These are phyloP conservation scores for Apiospora arundinis DNA, from an alignment of 2,329 filamentous ascomycete species.

Conservation along the genomic window DNA sequence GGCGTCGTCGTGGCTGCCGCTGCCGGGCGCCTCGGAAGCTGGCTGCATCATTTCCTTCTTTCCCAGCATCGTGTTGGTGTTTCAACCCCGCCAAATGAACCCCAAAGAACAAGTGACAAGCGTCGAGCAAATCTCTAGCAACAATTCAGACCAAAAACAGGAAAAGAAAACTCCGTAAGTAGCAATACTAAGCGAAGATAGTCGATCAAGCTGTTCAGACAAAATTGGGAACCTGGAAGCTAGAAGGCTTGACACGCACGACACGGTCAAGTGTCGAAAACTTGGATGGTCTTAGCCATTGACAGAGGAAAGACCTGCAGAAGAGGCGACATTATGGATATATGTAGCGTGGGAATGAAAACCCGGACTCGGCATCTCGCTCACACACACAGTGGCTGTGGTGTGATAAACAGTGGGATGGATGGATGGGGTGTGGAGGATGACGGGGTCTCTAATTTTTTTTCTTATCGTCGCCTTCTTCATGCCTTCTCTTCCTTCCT, in stretches of 20 bases:
- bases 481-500: neutral
- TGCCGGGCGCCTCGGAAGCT: neutral
- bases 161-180: neutral
- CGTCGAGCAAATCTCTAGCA: neutral
- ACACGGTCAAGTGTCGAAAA: slow-evolving; percentile 16
- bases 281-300: slow-evolving; percentile 4
- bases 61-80: neutral
- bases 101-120: neutral
- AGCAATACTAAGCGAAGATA: slow-evolving; percentile 6
- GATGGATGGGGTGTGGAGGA: slow-evolving; percentile 14
- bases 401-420: slow-evolving; percentile 17
- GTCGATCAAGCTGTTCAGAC: neutral
- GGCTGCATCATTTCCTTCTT: slow-evolving; percentile 4
- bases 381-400: neutral
- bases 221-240: slow-evolving; percentile 1
- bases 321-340: slow-evolving; percentile 1
- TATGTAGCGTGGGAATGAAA: slow-evolving; percentile 4
- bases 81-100: neutral
- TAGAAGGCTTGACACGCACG: neutral
- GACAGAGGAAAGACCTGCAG: slow-evolving; percentile 6
- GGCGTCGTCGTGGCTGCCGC: slow-evolving; percentile 27
- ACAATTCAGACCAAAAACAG: neutral
- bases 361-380: neutral
- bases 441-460: neutral
- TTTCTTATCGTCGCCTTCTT: neutral